Base-by-base conservation (phyloP, 2,329 filamentous ascomycete species). In the Sporothrix dimorphospora region DNA sequence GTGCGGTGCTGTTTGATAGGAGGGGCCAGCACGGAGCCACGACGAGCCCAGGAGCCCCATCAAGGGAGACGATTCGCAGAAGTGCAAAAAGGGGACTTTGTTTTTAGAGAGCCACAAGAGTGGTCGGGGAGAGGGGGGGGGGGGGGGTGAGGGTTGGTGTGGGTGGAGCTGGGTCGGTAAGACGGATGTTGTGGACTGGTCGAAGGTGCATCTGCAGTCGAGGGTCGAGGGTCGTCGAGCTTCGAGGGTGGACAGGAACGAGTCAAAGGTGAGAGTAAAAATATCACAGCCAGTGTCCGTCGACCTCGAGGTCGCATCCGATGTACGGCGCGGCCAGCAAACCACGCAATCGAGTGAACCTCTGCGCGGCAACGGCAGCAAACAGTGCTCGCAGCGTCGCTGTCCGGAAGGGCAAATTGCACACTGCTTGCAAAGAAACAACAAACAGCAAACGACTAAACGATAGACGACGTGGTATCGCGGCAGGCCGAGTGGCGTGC, bases 1-100 rank as follows among this genome's bases (percentile, higher is more conserved):
- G 74, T 71, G 75, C 21, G n/a, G 21, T 59, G 67, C 38, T 69
- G 67, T 69, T 69, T 66, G 66, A 75, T 76, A 75, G 76, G 59
- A 63, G 74, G 45, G 27, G 21, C 38, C 45, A 49, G 21, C 63
- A 66, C 21, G 34, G 57, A 27, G 59, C 59, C 73, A 76, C 73
- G 75, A 74, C 74, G 72, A 67, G 74, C 24, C 12, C 24, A 19
- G 45, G 38, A n/a, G 51, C 38, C 47, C 66, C 59, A 53, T 30
- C 9, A 30, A 61, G 27, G 38, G 59, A 63, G 59, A 45, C 34
- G n/a, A 27, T 45, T 65, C n/a, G 16, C 6, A 59, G 30, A n/a
- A 30, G 51, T 27, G 34, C 57, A 61, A 24, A 61, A 61, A 38
- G 19, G 38, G 6, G 12, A 4, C 27, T 8, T 4, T 27, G 59